These are phyloP conservation scores for Boletus tomentosulus DNA, from an alignment of 768 basidiomycete genomes.

Conservation along the genomic window DNA sequence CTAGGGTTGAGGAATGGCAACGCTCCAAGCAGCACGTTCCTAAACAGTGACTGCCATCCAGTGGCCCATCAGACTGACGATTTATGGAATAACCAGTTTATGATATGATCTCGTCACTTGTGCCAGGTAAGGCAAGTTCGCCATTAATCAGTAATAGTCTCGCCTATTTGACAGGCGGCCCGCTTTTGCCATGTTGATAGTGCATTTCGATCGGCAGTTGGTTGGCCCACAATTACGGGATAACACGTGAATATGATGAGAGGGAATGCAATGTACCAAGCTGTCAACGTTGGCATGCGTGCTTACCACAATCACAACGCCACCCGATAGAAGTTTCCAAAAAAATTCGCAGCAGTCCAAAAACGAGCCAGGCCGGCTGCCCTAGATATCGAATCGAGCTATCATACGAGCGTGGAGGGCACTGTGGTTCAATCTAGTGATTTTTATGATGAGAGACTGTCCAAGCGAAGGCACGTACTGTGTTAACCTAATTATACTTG, in stretches of 20 bases:
- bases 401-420: background rate
- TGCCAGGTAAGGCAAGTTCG: background rate
- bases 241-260: background rate
- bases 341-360: background rate
- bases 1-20: background rate
- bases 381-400: constrained; percentile 3
- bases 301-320: constrained; percentile 1
- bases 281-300: constrained; percentile 10
- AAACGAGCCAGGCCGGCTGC: constrained; percentile 5
- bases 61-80: background rate
- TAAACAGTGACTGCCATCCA: background rate
- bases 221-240: background rate
- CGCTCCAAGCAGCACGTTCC: background rate
- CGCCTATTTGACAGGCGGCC: background rate
- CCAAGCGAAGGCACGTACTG: background rate
- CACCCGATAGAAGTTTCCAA: background rate
- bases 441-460: background rate
- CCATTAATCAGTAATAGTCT: background rate
- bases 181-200: background rate
- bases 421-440: background rate
- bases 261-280: background rate
- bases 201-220: background rate
- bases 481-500: background rate
- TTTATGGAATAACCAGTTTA: background rate
- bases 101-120: background rate